Evolutionary conservation across 2,329 filamentous ascomycete genomes (phyloP), one percentile per base, ranked within the genome.

Genomic region (Penicillium digitatum): DNA sequence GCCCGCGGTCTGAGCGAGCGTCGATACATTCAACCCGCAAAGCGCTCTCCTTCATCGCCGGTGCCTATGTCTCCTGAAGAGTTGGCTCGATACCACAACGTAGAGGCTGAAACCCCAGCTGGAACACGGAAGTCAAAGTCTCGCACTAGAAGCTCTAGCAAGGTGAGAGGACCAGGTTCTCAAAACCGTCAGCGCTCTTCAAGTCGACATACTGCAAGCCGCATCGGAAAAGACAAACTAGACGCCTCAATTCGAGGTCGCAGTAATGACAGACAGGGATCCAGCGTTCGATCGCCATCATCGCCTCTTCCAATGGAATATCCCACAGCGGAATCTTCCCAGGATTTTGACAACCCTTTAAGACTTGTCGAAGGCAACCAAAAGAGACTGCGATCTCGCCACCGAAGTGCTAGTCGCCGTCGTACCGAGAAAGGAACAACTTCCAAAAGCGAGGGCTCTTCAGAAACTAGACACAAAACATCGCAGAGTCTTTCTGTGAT

Each of bases 1-100:
- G 65, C 65, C 39, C 85, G 89, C 54, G 89, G 88, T 20, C 82
- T 89, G 58, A 81, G 81, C 24, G 77, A 81, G 12, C 80, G 82
- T 42, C 82, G 87, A 22, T 87, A 86, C 60, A 90, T 87, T 59
- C 87, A 85, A 67, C 84, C 88, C 18, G 83, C 86, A 12, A 95
- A 96, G 74, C 82, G 89, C 22, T 96, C 93, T 1, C 93, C 93
- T 0, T 95, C 90, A 2, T 96, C 93, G 0, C 93, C 93, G 0
- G 82, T 96, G 2, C 90, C 92, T 3, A 96, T 96, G 92, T 95
- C 92, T 3, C 91, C 91, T 0, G 90, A 96, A 64, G 91, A 96
- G 65, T 70, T 89, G 56, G 67, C 74, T 47, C 67, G 69, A 42
- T 78, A 77, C 57, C 74, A 75, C 45, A 72, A 70, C 5, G 77